These are phyloP conservation scores for Seminavis robusta DNA, from an alignment of 108 stramenopile genomes.

Conservation along the genomic window DNA sequence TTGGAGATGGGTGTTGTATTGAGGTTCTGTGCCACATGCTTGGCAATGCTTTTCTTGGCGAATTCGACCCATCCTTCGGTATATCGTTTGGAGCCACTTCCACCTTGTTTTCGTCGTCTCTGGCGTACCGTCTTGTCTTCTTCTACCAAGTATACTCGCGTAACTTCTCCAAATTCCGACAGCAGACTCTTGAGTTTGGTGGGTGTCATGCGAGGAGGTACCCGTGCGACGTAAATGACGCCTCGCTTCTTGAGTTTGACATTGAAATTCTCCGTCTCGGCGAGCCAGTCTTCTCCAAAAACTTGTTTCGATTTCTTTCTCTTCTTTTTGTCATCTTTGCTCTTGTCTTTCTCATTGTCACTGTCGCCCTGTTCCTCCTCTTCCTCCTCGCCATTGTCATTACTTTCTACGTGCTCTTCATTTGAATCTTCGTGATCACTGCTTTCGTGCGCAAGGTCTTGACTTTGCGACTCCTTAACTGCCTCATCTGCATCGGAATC, in stretches of 20 bases:
- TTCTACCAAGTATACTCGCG: constrained; percentile 90
- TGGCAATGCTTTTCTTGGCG: constrained; percentile 86
- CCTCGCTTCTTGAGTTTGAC: constrained; percentile 71
- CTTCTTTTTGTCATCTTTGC: constrained; percentile 37
- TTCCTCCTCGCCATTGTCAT: neutral
- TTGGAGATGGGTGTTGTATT: constrained; percentile 84
- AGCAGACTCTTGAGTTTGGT: constrained; percentile 91
- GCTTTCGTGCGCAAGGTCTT: neutral
- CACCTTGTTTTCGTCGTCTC: constrained; percentile 64
- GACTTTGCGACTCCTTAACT: constrained; percentile 7
- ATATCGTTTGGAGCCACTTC: constrained; percentile 83
- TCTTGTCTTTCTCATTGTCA: constrained; percentile 2
- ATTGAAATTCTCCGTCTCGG: constrained; percentile 75
- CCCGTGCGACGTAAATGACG: constrained; percentile 91
- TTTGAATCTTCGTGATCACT: constrained; percentile 3
- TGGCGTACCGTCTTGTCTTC: constrained; percentile 85
- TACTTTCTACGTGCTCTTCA: constrained; percentile 1
- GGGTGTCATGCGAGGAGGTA: constrained; percentile 95
- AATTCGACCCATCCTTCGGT: constrained; percentile 97
- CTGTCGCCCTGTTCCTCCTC: constrained; percentile 1
- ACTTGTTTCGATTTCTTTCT: constrained; percentile 59
- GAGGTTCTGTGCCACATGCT: constrained; percentile 69
- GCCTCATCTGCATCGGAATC: constrained; percentile 13
- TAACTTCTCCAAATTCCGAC: constrained; percentile 83
- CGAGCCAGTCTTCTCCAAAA: too few relatives aligned